phyloP scores from a whole-genome alignment of 2,329 filamentous ascomycete genomes.

The Fonsecaea pedrosoi region DNA sequence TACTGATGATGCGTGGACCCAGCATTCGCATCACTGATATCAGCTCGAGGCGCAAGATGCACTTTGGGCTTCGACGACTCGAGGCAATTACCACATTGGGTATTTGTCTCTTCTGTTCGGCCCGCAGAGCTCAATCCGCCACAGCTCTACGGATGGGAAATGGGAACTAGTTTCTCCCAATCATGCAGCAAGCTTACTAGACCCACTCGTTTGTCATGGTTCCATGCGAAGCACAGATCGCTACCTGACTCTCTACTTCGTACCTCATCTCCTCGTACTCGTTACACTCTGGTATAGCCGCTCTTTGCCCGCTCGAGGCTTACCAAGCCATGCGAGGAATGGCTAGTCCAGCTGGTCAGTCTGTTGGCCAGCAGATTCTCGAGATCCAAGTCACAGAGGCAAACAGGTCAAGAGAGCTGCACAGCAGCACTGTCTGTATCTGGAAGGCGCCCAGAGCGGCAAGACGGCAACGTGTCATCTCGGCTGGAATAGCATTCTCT shows the following conservation, averaged over 20 bases:
- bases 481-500: not conserved
- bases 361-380: not conserved
- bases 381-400: not conserved
- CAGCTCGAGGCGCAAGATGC: not conserved
- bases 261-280: not conserved
- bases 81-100: not conserved
- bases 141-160: slow-evolving; percentile 7
- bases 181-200: not conserved
- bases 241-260: not conserved
- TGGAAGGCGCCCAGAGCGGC: slow-evolving; percentile 6
- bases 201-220: slow-evolving; percentile 11
- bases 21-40: slow-evolving; percentile 1
- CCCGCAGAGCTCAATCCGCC: slow-evolving; percentile 2
- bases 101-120: slow-evolving; percentile 5
- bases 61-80: not conserved
- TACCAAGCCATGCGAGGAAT: slow-evolving; percentile 22
- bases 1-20: not conserved
- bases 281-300: not conserved
- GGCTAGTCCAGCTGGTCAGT: not conserved
- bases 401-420: slow-evolving; percentile 2
- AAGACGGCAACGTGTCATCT: not conserved
- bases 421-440: slow-evolving; percentile 6
- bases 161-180: slow-evolving; percentile 2
- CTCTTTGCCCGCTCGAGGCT: slow-evolving; percentile 13
- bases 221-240: slow-evolving; percentile 11